Conservation (phyloP, 2,329 filamentous ascomycete genomes). For the Leptographium galeiforme region DNA sequence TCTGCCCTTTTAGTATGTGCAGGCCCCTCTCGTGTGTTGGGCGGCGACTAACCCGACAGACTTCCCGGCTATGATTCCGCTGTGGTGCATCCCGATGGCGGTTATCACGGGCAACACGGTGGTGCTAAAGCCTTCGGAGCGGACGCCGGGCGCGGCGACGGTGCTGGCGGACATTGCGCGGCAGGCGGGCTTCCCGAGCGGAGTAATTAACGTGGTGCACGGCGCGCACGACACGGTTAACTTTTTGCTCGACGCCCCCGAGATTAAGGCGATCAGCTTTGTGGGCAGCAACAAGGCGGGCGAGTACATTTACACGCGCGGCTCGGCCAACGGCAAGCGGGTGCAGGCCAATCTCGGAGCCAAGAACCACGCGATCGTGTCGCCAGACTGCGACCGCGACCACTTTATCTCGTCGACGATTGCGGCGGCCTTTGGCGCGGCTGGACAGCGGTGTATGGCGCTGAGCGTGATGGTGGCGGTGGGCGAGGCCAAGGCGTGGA, state of each 20-base stretch:
- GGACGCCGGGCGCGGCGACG: conserved; percentile 72
- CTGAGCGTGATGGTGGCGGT: conserved; percentile 71
- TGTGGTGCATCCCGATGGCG: conserved; percentile 77
- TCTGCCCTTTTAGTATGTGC: conserved; percentile 68
- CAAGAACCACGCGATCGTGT: conserved; percentile 76
- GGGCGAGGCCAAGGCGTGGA: conserved; percentile 72
- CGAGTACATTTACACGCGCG: conserved; percentile 70
- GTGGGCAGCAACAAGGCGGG: conserved; percentile 79
- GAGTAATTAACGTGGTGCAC: conserved; percentile 71
- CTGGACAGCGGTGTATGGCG: conserved; percentile 78
- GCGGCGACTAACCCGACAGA: conserved; percentile 32
- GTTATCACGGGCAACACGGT: conserved; percentile 73
- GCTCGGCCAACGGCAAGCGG: conserved; percentile 72
- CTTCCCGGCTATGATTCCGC: conserved; percentile 81
- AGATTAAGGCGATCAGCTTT: conserved; percentile 76
- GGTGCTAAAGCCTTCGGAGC: conserved; percentile 73
- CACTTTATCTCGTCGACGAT: conserved; percentile 72
- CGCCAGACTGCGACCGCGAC: conserved; percentile 81
- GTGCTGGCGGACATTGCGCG: conserved; percentile 68
- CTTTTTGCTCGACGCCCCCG: conserved; percentile 72
- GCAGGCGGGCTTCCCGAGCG: conserved; percentile 68
- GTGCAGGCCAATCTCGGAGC: conserved; percentile 78
- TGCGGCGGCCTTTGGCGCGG: conserved; percentile 72
- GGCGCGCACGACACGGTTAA: conserved; percentile 72
- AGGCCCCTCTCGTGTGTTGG: not conserved